Conservation (phyloP, 352 stramenopile genomes). For the Elongisporangium undulatum region DNA sequence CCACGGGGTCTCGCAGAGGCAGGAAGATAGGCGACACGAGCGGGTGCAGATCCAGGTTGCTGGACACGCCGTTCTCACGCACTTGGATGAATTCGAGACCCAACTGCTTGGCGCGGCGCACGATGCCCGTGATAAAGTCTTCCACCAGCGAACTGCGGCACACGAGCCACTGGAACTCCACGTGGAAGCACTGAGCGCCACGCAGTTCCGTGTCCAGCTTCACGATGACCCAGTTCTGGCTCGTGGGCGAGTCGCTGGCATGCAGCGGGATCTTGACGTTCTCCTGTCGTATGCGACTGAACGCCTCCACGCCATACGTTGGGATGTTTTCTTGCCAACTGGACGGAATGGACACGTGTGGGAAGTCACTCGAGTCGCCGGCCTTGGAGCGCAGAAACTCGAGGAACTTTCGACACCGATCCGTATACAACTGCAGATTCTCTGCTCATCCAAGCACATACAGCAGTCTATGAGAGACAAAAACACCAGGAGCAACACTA, state of each 20-base stretch:
- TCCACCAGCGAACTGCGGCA: constrained; percentile 79
- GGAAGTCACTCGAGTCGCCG: constrained; percentile 46
- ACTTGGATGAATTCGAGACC: constrained; percentile 70
- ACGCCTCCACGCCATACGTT: constrained; percentile 45
- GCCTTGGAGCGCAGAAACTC: constrained; percentile 63
- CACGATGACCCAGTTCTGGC: constrained; percentile 80
- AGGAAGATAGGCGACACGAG: constrained; percentile 76
- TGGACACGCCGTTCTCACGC: constrained; percentile 70
- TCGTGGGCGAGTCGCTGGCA: constrained; percentile 54
- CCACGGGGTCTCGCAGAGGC: constrained; percentile 32
- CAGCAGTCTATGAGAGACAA: neutral
- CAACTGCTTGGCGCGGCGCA: constrained; percentile 70
- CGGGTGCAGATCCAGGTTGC: constrained; percentile 74
- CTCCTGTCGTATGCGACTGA: constrained; percentile 59
- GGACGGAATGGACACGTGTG: constrained; percentile 46
- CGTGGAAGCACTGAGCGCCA: constrained; percentile 69
- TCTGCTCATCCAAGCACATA: constrained; percentile 17
- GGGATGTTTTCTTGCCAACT: constrained; percentile 36
- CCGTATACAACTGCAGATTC: constrained; percentile 52
- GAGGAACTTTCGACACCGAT: constrained; percentile 63
- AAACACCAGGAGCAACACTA: constrained; percentile 3
- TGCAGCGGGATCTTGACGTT: constrained; percentile 76
- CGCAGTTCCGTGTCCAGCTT: constrained; percentile 73
- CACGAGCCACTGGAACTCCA: constrained; percentile 85
- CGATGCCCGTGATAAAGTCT: constrained; percentile 68